Base-by-base conservation (phyloP, 2,329 filamentous ascomycete species). In the Phialophora verrucosa region DNA sequence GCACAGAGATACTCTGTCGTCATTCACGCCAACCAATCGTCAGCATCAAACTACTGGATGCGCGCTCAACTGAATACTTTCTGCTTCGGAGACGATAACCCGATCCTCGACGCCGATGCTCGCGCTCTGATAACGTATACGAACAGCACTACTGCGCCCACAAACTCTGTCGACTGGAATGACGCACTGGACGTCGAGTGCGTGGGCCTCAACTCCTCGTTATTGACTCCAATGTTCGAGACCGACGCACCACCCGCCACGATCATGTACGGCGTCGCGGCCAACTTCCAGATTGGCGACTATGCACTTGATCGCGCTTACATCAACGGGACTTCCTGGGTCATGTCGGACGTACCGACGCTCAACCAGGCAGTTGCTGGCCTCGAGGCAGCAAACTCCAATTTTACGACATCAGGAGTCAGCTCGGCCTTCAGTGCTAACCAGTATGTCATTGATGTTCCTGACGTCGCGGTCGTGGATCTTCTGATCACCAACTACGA, bases 231-330 rank as follows among this genome's bases (percentile, higher is more conserved):
- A 29, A 38, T 61, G 44, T 61, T 61, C 32, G 49, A 44, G 27
- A 23, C 49, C 23, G 47, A 51, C 17, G 59, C 59, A 38, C 59
- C 59, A n/a, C 54, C 54, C 72, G 74, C 35, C 63, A 66, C 2
- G 73, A 74, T 42, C 70, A 65, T 1, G 71, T 74, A 20, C 66
- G 63, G 50, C 20, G 63, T 73, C 8, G 70, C 70, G 79, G 88
- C 25, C 84, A 88, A 0, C 89, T 89, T 67, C 91, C 96, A 73
- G 92, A 96, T 74, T 87, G 90, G 70, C 83, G 78, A 0, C 84
- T 96, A 58, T 38, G 51, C 53, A 7, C 25, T 57, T 17, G 53
- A 63, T 38, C 61, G 61, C 10, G 54, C 44, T 54, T 63, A 50
- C 44, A 51, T 63, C 20, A 63, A 63, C n/a, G 61, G 53, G 5